Base-by-base conservation (phyloP, 805 yeast species). In the Hanseniaspora guilliermondii region DNA sequence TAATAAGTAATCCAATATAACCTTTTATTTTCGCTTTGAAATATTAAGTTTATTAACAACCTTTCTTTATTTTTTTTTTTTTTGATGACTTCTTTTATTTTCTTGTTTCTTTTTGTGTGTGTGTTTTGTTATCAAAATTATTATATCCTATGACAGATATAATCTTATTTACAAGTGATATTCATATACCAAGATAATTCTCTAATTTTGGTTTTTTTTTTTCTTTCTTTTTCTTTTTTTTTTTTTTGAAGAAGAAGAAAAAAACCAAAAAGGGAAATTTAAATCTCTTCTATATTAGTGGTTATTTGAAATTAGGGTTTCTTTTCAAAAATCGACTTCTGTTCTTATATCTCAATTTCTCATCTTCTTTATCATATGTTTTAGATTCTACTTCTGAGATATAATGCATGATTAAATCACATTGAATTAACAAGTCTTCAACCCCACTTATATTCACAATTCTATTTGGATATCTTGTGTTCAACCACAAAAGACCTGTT, bases 361-460 rank as follows among this genome's bases (percentile, higher is more conserved):
- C 12, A 11, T 30, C 33, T 11, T 11, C 33, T 11, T 12, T 12
- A 4, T 12, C 12, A 14, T 30, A 30, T 4, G 42, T 39, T 19
- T 39, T 39, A 46, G 55, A 45, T 17, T 52, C 45, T 19, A 52
- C 49, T 7, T 47, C 68, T n/a, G 72, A 59, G 41, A 68, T 66
- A 46, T 67, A 71, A 56, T 72, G 73, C 38, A 73, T 73, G 42
- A 67, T 67, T 57, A 69, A 60, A 57, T 89, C 96, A 52, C 87
- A 79, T 57, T 85, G 68, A 30, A 77, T 70, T 64, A 85, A 85
- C 60, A 87, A 66, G 54, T 84, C 85, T 24, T 67, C 65, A 0
- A 95, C 95, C 47, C 87, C 76, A 56, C 82, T 85, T 16, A 79
- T 72, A 65, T 87, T 96, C 17, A 84, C 77, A 60, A 88, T 86